Conservation (phyloP, 2,329 filamentous ascomycete genomes). For the Epichloe coenophiala region DNA sequence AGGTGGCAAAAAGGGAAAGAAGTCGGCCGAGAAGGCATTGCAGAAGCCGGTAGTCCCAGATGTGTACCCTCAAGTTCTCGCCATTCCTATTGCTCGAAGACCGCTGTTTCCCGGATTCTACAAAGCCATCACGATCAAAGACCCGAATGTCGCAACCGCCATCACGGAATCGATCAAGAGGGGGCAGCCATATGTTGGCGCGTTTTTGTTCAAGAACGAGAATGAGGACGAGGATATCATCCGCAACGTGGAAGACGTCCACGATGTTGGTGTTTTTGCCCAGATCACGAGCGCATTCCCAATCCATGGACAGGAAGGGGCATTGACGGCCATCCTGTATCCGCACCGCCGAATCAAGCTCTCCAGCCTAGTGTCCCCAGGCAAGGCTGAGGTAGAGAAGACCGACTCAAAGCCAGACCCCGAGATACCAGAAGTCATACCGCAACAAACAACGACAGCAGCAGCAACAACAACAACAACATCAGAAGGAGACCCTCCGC, state of each 20-base stretch:
- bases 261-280: slow-evolving; percentile 93
- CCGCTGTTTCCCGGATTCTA: slow-evolving; percentile 97
- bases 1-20: slow-evolving; percentile 57
- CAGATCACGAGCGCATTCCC: slow-evolving; percentile 96
- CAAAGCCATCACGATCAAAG: slow-evolving; percentile 93
- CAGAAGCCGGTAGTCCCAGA: slow-evolving; percentile 86
- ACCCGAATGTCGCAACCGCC: slow-evolving; percentile 79
- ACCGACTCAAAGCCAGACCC: slow-evolving; percentile 34
- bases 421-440: slow-evolving; percentile 44
- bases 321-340: slow-evolving; percentile 86
- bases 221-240: slow-evolving; percentile 89
- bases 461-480: slow-evolving; percentile 8
- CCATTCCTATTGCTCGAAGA: slow-evolving; percentile 86
- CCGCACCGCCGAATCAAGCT: slow-evolving; percentile 90
- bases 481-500: slow-evolving; percentile 35
- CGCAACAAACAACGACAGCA: slow-evolving; percentile 27
- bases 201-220: slow-evolving; percentile 94
- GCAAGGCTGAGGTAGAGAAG: slow-evolving; percentile 37
- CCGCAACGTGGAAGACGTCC: slow-evolving; percentile 77
- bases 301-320: slow-evolving; percentile 70
- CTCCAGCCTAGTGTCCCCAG: slow-evolving; percentile 65
- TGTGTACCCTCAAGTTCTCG: slow-evolving; percentile 93
- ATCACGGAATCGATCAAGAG: slow-evolving; percentile 95
- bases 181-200: slow-evolving; percentile 92
- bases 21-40: slow-evolving; percentile 59